Conservation (phyloP, 495 filamentous ascomycete genomes). For the Tuber umbilicatum region DNA sequence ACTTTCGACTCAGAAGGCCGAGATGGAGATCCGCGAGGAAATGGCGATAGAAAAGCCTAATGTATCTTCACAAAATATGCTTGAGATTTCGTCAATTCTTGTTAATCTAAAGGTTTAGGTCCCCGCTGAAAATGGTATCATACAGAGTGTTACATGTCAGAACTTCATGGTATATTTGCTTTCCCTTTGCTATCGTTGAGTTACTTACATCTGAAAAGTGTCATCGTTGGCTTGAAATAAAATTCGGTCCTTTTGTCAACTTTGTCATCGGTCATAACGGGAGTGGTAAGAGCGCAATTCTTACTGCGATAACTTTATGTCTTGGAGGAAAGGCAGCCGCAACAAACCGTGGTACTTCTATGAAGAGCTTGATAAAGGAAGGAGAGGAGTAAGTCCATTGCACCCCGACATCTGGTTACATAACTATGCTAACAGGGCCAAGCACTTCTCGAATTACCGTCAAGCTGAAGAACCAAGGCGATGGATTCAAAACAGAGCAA, state of each 20-base stretch:
- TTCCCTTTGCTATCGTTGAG: slow-evolving; percentile 60
- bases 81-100: not conserved
- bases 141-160: slow-evolving; percentile 37
- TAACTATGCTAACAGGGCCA: slow-evolving; percentile 19
- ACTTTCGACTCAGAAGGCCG: slow-evolving; percentile 34
- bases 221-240: slow-evolving; percentile 69
- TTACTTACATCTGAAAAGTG: slow-evolving; percentile 90
- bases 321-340: slow-evolving; percentile 88
- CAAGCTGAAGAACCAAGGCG: slow-evolving; percentile 82
- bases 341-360: slow-evolving; percentile 87
- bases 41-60: slow-evolving; percentile 29
- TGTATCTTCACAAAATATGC: slow-evolving; percentile 10
- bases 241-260: slow-evolving; percentile 86
- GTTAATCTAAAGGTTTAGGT: slow-evolving; percentile 10
- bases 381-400: slow-evolving; percentile 58
- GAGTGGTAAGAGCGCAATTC: slow-evolving; percentile 94
- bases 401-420: slow-evolving; percentile 40
- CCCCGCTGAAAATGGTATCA: slow-evolving; percentile 37
- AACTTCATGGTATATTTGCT: slow-evolving; percentile 39
- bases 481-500: slow-evolving; percentile 72
- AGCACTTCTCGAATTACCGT: slow-evolving; percentile 57
- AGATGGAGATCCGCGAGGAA: slow-evolving; percentile 31
- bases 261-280: slow-evolving; percentile 98
- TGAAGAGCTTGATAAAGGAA: slow-evolving; percentile 90
- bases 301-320: slow-evolving; percentile 92